Evolutionary conservation across 2,329 filamentous ascomycete species (phyloP).

Genomic region (Pestalotiopsis sp.): DNA sequence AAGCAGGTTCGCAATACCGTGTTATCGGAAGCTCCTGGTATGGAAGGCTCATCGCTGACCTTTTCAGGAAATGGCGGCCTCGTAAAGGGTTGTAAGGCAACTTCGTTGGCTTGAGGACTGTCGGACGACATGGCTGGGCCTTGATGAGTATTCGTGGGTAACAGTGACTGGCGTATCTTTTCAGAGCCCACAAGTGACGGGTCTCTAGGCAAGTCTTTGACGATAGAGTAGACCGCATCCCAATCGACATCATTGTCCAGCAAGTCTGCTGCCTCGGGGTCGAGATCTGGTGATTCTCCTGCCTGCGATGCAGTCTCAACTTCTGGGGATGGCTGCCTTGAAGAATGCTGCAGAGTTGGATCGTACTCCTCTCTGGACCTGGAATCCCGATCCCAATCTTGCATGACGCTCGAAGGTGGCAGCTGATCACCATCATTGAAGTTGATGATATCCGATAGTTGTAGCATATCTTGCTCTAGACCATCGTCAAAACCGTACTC

Average conservation of each 20-base stretch:
- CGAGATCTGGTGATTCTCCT: not conserved
- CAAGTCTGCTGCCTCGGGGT: conserved; percentile 25
- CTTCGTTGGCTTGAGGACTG: not conserved
- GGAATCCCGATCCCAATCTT: conserved; percentile 34
- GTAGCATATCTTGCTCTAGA: conserved; percentile 28
- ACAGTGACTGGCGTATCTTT: not conserved
- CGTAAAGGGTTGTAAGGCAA: conserved; percentile 45
- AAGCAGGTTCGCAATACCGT: conserved; percentile 63
- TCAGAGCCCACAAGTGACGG: conserved; percentile 12
- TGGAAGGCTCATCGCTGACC: conserved; percentile 53
- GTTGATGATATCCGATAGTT: conserved; percentile 18
- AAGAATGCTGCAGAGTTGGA: conserved; percentile 37
- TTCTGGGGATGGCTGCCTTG: conserved; percentile 23
- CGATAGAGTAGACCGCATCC: conserved; percentile 32
- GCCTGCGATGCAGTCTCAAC: not conserved
- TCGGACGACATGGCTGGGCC: not conserved
- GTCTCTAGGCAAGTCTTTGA: conserved; percentile 17
- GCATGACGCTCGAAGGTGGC: conserved; percentile 36
- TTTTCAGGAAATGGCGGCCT: conserved; percentile 53
- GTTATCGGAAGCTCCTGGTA: conserved; percentile 53
- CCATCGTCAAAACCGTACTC: conserved; percentile 28
- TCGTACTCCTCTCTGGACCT: conserved; percentile 38
- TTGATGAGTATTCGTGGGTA: too few relatives aligned
- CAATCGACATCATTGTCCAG: conserved; percentile 45
- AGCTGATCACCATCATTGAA: conserved; percentile 22